Evolutionary conservation across 345 rosid species (phyloP).

Genomic region (Erodium maritimum): DNA sequence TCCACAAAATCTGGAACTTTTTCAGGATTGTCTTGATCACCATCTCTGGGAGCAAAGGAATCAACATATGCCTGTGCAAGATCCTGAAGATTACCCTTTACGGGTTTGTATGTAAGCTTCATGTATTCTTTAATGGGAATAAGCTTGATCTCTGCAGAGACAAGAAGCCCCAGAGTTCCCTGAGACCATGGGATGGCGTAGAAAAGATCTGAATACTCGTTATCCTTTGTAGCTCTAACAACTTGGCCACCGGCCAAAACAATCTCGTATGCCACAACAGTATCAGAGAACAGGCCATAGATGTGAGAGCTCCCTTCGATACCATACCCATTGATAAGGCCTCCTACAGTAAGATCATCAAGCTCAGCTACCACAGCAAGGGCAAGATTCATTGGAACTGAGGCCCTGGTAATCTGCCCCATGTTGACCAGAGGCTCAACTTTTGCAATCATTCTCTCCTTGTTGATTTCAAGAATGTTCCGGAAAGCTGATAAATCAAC

Average conservation of each 20-base stretch:
- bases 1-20: slow-evolving; percentile 97
- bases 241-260: slow-evolving; percentile 78
- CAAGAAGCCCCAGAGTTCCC: slow-evolving; percentile 91
- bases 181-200: slow-evolving; percentile 98
- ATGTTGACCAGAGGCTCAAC: slow-evolving; percentile 98
- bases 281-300: slow-evolving; percentile 90
- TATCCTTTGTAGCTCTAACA: slow-evolving; percentile 90
- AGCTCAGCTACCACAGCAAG: slow-evolving; percentile 99
- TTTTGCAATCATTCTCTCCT: slow-evolving; percentile 82
- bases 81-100: slow-evolving; percentile 50
- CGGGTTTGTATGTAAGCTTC: slow-evolving; percentile 87
- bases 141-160: slow-evolving; percentile 85
- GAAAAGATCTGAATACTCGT: slow-evolving; percentile 81
- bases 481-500: slow-evolving; percentile 84
- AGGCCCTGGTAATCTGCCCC: slow-evolving; percentile 88
- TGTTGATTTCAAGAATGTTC: slow-evolving; percentile 68
- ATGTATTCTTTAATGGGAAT: slow-evolving; percentile 83
- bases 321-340: slow-evolving; percentile 97
- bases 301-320: slow-evolving; percentile 98
- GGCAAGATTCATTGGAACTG: slow-evolving; percentile 85
- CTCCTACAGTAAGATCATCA: slow-evolving; percentile 97
- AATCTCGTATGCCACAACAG: slow-evolving; percentile 91
- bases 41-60: slow-evolving; percentile 85
- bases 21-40: slow-evolving; percentile 56
- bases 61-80: slow-evolving; percentile 77